Base-by-base conservation (phyloP, 129 eudicot genomes). In the Centella asiatica region DNA sequence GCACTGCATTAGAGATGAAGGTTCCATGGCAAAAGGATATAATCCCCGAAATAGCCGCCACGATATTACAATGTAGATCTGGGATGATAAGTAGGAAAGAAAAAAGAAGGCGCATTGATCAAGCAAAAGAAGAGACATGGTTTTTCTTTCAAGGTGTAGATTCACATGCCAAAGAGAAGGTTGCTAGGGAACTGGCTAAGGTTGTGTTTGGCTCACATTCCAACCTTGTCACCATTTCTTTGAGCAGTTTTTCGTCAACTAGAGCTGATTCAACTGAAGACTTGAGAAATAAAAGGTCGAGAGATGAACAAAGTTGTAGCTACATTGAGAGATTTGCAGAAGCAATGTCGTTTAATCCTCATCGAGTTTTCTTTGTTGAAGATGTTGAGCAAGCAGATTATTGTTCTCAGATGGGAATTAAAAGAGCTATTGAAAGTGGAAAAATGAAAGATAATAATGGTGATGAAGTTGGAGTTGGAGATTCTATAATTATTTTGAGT, bases 51-150 rank as follows among this genome's bases (percentile, higher is more conserved):
- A 81, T 90, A 12, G 86, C 83, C 4, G 78, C 85, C 44, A 86
- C 89, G 0, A 53, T 86, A 40, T 47, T 86, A 27, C 81, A 76
- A 74, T 90, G 93, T 47, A 78, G 97, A 65, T 83, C 97, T 1
- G 80, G 94, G 57, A 86, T 74, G 89, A 0, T 77, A 28, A 51
- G 69, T 55, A 81, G 97, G 65, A 89, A 80, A 70, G 73, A 64
- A 12, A 75, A 67, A 60, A 3, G 62, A 22, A 32, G 66, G 46
- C 39, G 60, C 54, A 61, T 58, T 18, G 55, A 57, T 44, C 79
- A 69, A 42, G 69, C 72, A 1, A 85, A 86, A 71, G 85, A 86
- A 79, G 97, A 86, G 46, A 86, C 97, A 27, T 90, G 97, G 97
- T 71, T 90, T 12, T 70, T 77, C 24, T 86, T 86, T 60, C 89